Evolutionary conservation across 805 yeast species (phyloP).

Genomic region (Myxozyma neglecta): DNA sequence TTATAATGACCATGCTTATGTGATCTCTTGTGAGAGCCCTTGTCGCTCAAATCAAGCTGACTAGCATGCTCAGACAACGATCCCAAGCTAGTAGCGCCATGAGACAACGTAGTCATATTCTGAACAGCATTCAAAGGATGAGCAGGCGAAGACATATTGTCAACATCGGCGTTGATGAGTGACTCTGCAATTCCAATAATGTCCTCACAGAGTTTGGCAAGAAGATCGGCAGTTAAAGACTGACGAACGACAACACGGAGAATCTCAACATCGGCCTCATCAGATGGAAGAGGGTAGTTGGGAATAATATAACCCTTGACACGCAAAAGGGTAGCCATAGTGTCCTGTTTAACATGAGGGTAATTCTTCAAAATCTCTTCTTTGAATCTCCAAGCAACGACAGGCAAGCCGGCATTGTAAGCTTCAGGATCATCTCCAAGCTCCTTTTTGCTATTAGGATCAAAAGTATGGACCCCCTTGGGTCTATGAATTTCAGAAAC

Average conservation of each 20-base stretch:
- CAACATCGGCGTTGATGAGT: slow-evolving; percentile 11
- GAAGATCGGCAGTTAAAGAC: slow-evolving; percentile 60
- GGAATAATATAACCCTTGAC: slow-evolving; percentile 75
- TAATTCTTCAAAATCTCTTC: slow-evolving; percentile 55
- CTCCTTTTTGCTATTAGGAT: slow-evolving; percentile 22
- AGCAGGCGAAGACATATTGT: slow-evolving; percentile 18
- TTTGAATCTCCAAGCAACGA: slow-evolving; percentile 79
- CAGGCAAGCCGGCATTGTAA: slow-evolving; percentile 80
- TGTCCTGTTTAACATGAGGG: slow-evolving; percentile 81
- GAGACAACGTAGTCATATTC: neutral
- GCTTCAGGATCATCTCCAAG: slow-evolving; percentile 35
- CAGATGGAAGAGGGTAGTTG: slow-evolving; percentile 72
- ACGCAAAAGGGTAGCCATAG: slow-evolving; percentile 70
- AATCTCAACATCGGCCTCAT: slow-evolving; percentile 62
- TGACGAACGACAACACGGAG: slow-evolving; percentile 81
- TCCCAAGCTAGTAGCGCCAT: slow-evolving; percentile 15
- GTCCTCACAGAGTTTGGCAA: slow-evolving; percentile 43
- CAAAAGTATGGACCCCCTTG: slow-evolving; percentile 41
- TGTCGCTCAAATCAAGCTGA: neutral
- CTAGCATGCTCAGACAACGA: slow-evolving; percentile 12
- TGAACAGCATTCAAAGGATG: slow-evolving; percentile 15
- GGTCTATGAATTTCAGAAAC: slow-evolving; percentile 76
- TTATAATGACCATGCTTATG: slow-evolving; percentile 27
- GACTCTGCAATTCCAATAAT: slow-evolving; percentile 16
- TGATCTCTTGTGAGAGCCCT: neutral